Evolutionary conservation across 805 yeast genomes (phyloP).

Genomic region (Priceomyces medius): DNA sequence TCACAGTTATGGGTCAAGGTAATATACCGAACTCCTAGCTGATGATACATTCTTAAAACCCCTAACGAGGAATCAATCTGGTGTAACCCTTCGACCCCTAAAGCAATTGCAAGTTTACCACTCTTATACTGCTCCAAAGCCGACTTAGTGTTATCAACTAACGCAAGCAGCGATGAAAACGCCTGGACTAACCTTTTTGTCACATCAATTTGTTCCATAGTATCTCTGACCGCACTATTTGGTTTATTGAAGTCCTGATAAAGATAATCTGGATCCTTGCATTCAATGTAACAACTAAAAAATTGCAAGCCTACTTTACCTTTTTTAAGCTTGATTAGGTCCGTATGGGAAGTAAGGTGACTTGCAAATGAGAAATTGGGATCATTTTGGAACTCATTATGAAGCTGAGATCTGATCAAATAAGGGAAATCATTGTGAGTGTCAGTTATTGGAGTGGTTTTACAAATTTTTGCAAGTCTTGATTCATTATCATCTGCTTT

Average conservation of each 20-base stretch:
- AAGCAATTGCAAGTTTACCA: slow-evolving; percentile 43
- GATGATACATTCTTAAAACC: slow-evolving; percentile 48
- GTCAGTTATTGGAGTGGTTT: slow-evolving; percentile 32
- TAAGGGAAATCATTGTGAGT: slow-evolving; percentile 55
- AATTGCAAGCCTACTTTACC: slow-evolving; percentile 52
- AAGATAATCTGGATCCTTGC: slow-evolving; percentile 38
- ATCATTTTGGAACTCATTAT: slow-evolving; percentile 37
- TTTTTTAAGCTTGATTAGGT: slow-evolving; percentile 37
- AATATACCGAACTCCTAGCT: slow-evolving; percentile 52
- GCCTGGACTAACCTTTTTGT: slow-evolving; percentile 43
- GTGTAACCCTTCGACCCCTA: slow-evolving; percentile 57
- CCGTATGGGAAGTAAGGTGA: slow-evolving; percentile 49
- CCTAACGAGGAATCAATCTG: slow-evolving; percentile 52
- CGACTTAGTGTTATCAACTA: slow-evolving; percentile 41
- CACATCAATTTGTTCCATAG: slow-evolving; percentile 54
- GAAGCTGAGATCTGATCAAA: slow-evolving; percentile 45
- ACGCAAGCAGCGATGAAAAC: slow-evolving; percentile 37
- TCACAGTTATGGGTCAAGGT: slow-evolving; percentile 58
- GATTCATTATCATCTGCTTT: no score
- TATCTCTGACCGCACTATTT: slow-evolving; percentile 48
- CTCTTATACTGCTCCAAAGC: slow-evolving; percentile 35
- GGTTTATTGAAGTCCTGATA: slow-evolving; percentile 46
- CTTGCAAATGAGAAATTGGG: slow-evolving; percentile 38
- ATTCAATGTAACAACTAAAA: slow-evolving; percentile 50
- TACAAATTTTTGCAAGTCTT: background rate